Evolutionary conservation across 257 asterid species (phyloP), one percentile per base, ranked within the genome.

Genomic region (Solanum sejunctum): DNA sequence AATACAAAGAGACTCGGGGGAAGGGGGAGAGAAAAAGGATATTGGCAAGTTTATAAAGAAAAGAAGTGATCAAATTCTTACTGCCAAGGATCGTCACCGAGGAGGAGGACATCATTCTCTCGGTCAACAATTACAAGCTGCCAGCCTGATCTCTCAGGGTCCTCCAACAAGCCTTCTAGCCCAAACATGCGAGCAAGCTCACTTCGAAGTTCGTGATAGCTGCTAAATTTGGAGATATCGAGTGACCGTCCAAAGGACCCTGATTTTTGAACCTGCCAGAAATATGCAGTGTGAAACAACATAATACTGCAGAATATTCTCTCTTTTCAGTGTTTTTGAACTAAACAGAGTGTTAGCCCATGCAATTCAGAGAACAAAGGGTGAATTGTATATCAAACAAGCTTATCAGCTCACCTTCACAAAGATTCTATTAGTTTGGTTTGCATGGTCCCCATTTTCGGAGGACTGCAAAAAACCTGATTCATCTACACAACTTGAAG

Each of bases 141-240:
- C 99, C 99, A 96, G 98, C 99, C 99, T 96, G 99, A 96, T 94
- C 98, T 96, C 92, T 93, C 93, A 86, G 98, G 98, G 88, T 95
- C 98, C 92, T 94, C 99, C 97, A 96, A 89, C 47, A 93, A 89
- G 86, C 98, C 97, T 87, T 93, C 97, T 75, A 96, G 96, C 83
- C 98, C 97, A 88, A 96, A 96, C 98, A 96, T 86, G 85, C 91
- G 95, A 87, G 97, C 98, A 85, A 96, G 98, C 92, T 93, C 98
- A 82, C 95, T 88, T 23, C 98, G 91, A 91, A 96, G 94, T 94
- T 96, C 99, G 28, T 91, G 91, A 57, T 96, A 96, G 90, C 97
- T 96, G 93, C 95, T 94, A 86, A 92, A 96, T 87, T 94, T 96
- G 91, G 99, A 92, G 92, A 94, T 93, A 86, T 96, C 98, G 13